Conservation (phyloP, 345 rosid genomes). For the Draba incana region DNA sequence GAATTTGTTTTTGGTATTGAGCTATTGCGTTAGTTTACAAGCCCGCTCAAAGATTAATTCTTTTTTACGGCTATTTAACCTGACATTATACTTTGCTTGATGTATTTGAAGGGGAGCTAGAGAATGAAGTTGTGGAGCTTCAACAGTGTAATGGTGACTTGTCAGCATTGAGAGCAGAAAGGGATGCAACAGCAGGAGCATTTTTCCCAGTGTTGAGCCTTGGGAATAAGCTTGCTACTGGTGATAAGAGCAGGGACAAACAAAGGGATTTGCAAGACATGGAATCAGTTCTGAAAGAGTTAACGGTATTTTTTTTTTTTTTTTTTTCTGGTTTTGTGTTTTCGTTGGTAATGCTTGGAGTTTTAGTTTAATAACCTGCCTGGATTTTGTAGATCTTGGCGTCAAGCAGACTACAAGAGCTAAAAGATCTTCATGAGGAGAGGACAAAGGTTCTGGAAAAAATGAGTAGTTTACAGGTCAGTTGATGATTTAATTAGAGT, state of each 20-base stretch:
- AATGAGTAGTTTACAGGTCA: conserved; percentile 70
- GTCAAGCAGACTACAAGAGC: conserved; percentile 64
- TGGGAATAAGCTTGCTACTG: conserved; percentile 62
- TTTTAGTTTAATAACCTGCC: conserved; percentile 31
- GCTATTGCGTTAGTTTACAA: not conserved
- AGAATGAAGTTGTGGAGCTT: conserved; percentile 61
- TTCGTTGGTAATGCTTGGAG: conserved; percentile 30
- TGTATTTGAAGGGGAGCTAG: conserved; percentile 71
- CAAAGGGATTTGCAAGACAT: conserved; percentile 73
- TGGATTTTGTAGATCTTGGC: conserved; percentile 68
- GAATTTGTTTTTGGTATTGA: not conserved
- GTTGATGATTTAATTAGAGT: conserved; percentile 24
- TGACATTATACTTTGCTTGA: conserved; percentile 37
- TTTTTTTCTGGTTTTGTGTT: conserved; percentile 16
- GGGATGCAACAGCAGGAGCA: conserved; percentile 78
- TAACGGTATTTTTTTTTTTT: conserved; percentile 53
- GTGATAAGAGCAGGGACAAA: conserved; percentile 69
- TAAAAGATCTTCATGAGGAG: conserved; percentile 74
- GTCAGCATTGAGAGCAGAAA: conserved; percentile 76
- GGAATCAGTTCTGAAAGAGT: conserved; percentile 68
- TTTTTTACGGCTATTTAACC: conserved; percentile 4
- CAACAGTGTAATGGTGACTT: conserved; percentile 66
- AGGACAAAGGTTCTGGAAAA: conserved; percentile 67
- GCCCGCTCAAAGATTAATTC: conserved; percentile 6
- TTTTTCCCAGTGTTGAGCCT: conserved; percentile 72